Conservation (phyloP, 108 stramenopile species). For the Cyclostephanos invisitatus region DNA sequence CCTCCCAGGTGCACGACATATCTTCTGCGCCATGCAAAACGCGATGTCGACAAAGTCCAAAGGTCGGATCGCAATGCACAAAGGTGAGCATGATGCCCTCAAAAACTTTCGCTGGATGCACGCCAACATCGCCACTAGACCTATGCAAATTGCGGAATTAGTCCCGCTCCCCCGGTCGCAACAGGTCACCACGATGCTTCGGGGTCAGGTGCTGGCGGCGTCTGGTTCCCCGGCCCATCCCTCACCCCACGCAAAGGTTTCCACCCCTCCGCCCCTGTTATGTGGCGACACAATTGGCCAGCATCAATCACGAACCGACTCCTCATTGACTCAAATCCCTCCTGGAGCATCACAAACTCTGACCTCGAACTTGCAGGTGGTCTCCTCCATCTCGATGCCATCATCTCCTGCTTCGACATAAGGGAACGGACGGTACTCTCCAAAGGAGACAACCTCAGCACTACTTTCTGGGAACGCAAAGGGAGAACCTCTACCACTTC, state of each 20-base stretch:
- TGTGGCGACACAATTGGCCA: conserved; percentile 45
- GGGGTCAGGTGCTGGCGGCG: conserved; percentile 13
- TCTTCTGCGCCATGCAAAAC: conserved; percentile 26
- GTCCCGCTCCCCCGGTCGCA: conserved; percentile 31
- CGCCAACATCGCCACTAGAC: conserved; percentile 7
- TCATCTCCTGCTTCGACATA: conserved; percentile 30
- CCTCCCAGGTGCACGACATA: conserved; percentile 30
- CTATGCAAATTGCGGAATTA: conserved; percentile 46
- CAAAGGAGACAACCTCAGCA: too few species aligned
- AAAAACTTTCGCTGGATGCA: conserved; percentile 2
- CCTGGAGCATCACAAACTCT: conserved; percentile 41
- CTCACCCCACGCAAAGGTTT: background rate
- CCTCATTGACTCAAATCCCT: conserved; percentile 25
- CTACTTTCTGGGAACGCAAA: too few species aligned
- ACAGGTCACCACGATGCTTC: conserved; percentile 51
- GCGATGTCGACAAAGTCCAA: conserved; percentile 1
- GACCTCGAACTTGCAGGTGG: conserved; percentile 49
- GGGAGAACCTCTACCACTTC: too few species aligned
- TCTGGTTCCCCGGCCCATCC: conserved; percentile 17
- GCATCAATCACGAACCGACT: background rate
- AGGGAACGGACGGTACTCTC: too few species aligned
- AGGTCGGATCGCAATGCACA: conserved; percentile 4
- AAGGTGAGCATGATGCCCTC: conserved; percentile 30
- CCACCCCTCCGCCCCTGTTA: conserved; percentile 14
- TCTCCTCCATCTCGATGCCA: conserved; percentile 48